Evolutionary conservation across 805 yeast species (phyloP).

Genomic region (Yarrowia alimentaria): DNA sequence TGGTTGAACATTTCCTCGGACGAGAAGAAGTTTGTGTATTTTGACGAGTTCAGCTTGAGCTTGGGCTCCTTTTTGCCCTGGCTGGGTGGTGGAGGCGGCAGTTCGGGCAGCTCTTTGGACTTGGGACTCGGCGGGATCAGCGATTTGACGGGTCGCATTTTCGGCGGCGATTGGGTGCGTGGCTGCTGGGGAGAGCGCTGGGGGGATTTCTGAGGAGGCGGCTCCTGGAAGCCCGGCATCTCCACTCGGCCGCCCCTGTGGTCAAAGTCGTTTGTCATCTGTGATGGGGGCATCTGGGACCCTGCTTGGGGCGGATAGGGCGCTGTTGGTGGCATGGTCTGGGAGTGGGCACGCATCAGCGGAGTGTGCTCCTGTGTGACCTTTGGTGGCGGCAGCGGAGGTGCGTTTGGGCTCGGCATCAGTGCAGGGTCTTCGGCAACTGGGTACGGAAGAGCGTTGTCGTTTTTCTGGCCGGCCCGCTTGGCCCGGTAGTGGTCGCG

Average conservation of each 20-base stretch:
- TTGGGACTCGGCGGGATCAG: slow-evolving; percentile 14
- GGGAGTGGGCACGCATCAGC: background rate
- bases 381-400: slow-evolving; percentile 19
- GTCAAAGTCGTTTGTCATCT: slow-evolving; percentile 12
- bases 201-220: background rate
- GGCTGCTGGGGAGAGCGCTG: background rate
- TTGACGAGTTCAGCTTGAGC: background rate
- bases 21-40: slow-evolving; percentile 32
- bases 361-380: slow-evolving; percentile 7
- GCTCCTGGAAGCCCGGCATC: slow-evolving; percentile 1
- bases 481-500: slow-evolving; percentile 11
- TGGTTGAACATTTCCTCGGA: slow-evolving; percentile 33
- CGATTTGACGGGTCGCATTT: slow-evolving; percentile 14
- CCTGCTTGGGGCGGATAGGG: background rate
- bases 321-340: background rate
- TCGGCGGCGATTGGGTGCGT: background rate
- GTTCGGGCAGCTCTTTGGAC: background rate
- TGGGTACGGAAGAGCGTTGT: slow-evolving; percentile 7
- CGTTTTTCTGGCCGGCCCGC: slow-evolving; percentile 19
- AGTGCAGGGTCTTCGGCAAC: background rate
- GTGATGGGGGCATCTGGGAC: slow-evolving; percentile 3
- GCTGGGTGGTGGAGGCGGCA: background rate
- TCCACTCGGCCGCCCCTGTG: no score
- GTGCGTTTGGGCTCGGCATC: slow-evolving; percentile 26
- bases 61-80: background rate